Evolutionary conservation across 2,329 filamentous ascomycete species (phyloP), one percentile per base, ranked within the genome.

Genomic region (Blumeriella jaapii): DNA sequence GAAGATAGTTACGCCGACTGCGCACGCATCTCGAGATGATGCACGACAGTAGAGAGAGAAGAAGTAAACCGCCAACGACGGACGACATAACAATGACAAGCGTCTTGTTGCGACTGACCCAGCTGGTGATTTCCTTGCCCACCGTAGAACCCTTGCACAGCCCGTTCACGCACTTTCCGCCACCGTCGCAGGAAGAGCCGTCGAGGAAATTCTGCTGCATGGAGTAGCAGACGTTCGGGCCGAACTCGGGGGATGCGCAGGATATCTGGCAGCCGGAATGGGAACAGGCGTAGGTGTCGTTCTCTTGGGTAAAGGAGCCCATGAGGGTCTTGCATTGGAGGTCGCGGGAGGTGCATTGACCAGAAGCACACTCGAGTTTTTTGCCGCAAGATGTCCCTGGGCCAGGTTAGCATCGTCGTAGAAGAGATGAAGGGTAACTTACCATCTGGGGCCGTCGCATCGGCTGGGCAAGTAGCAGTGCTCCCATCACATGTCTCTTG

Each of bases 161-260:
- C 27, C 91, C 91, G 50, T 87, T 89, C 33, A 58, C 55, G 59
- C 91, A 98, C 38, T 64, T 68, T 5, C 91, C 91, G 36, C 84
- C 83, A 12, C 80, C 82, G 34, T 75, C 69, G 55, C 91, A 98
- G 1, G 71, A 63, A 1, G 91, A 96, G 12, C 91, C 91, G 55
- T 98, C 91, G 18, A 96, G 65, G 61, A 93, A 96, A 60, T 93
- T 91, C 56, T 95, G 86, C 55, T 83, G 78, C 61, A 93, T 72
- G 14, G 71, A 70, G 41, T 81, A 78, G 59, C 85, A 94, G 6
- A 69, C 66, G 39, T 72, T 71, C 5, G 63, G 44, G 6, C 73
- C 73, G 39, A 87, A 78, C 38, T 74, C 64, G 4, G 83, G 75
- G 15, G 78, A 80, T 8, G 55, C 54, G 58, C 91, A 98, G 31